Evolutionary conservation across 2,329 filamentous ascomycete species (phyloP).

Genomic region (Xylaria sp.): DNA sequence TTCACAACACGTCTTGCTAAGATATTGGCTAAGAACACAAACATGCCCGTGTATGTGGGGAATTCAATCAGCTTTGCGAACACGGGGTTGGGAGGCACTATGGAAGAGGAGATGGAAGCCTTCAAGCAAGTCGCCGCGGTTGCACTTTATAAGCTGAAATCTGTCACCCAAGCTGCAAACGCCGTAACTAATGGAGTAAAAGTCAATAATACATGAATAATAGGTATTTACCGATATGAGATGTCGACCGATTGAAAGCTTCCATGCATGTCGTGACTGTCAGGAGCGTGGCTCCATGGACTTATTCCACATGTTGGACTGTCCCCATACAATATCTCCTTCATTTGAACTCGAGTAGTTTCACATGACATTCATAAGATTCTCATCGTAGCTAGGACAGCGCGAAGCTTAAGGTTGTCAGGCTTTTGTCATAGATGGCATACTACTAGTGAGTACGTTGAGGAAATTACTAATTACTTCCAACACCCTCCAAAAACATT

Average conservation of each 20-base stretch:
- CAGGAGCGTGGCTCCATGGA: not conserved
- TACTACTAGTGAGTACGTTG: not conserved
- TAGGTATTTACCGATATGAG: not conserved
- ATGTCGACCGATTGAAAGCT: not conserved
- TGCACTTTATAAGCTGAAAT: conserved; percentile 66
- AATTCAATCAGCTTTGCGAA: conserved; percentile 84
- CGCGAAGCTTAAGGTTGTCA: not conserved
- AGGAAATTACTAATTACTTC: not conserved
- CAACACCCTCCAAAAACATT: not conserved
- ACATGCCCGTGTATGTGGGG: conserved; percentile 86
- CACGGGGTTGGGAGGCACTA: conserved; percentile 79
- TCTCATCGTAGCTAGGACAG: not conserved
- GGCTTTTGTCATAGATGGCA: not conserved
- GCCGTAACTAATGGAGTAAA: conserved; percentile 7
- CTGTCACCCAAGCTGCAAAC: conserved; percentile 42
- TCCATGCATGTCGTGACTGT: not conserved
- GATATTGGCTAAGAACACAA: conserved; percentile 78
- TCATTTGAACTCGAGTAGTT: not conserved
- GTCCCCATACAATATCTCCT: not conserved
- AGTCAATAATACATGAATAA: conserved; percentile 8
- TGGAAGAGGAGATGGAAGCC: conserved; percentile 95
- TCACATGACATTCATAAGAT: not conserved
- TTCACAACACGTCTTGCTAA: conserved; percentile 88
- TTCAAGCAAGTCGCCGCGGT: conserved; percentile 79
- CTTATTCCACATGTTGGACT: not conserved